Base-by-base conservation (phyloP, 768 basidiomycete species). In the Pleurotus sapidus region DNA sequence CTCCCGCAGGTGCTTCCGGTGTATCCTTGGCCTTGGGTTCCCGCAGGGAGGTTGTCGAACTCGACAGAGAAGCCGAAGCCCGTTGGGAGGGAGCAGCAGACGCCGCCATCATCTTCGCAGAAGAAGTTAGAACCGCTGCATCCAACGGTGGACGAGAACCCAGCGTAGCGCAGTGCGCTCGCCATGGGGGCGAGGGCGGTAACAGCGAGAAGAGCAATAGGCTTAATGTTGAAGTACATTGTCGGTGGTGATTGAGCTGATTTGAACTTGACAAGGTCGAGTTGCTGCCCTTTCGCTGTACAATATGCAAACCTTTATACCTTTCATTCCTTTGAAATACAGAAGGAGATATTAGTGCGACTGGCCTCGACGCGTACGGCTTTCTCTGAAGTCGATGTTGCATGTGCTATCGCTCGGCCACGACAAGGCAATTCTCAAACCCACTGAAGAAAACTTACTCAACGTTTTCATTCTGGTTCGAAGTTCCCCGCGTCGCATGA, bases 11-110 rank as follows among this genome's bases (percentile, higher is more conserved):
- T 56, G 55, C 24, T 46, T 23, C 55, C 55, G 3, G 43, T 56
- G 55, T 56, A 56, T 45, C 55, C 55, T 24, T 56, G 55, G 7
- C 55, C 55, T 24, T 56, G 55, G 11, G 42, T 46, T 8, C 55
- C 55, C 1, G 23, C 55, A n/a, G 55, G 43, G 24, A 56, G 55
- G 24, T 40, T 37, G 23, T 27, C 25, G 55, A 56, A 56, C 30
- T 56, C 42, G n/a, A 38, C 55, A 23, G 55, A 56, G 55, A 56
- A 56, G 20, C 55, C 55, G 43, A 56, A 56, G 2, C 43, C 55
- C 15, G 55, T 46, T 18, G 55, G 55, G 15, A 56, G 17, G 4
- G 55, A 34, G 34, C 55, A 56, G 45, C 45, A 56, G 1, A 56
- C 55, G 23, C 14, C 9, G 24, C 55, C 55, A 8, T 23, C 42